phyloP scores from a whole-genome alignment of 139 green algal genomes.

The Choricystis sp. region DNA sequence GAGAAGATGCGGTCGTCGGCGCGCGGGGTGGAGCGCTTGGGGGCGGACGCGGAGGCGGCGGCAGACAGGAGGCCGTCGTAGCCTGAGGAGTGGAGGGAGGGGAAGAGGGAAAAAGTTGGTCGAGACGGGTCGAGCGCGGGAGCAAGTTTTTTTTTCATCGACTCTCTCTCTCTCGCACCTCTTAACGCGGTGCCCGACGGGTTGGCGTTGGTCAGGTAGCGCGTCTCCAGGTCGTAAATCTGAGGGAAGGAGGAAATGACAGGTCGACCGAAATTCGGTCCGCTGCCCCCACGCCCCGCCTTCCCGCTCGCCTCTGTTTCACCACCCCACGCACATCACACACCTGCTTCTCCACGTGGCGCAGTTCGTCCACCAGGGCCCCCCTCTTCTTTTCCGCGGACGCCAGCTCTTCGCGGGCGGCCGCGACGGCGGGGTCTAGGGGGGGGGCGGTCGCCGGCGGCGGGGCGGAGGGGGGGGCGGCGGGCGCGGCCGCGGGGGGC shows the following conservation, averaged over 20 bases:
- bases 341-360: not conserved
- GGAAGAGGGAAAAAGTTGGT: not conserved
- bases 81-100: constrained; percentile 9
- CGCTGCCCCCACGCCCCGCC: too few species aligned
- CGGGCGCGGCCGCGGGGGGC: too few species aligned
- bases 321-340: too few species aligned
- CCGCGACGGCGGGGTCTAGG: not conserved
- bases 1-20: constrained; percentile 37
- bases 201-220: constrained; percentile 37
- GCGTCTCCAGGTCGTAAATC: constrained; percentile 44
- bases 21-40: constrained; percentile 10
- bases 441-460: too few species aligned
- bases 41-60: not conserved
- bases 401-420: not conserved
- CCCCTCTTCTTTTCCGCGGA: not conserved
- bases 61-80: constrained; percentile 35
- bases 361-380: not conserved
- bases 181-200: constrained; percentile 38
- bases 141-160: constrained; percentile 1
- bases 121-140: not conserved
- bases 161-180: constrained; percentile 7
- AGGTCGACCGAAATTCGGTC: not conserved
- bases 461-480: not conserved
- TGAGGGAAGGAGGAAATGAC: constrained; percentile 20
- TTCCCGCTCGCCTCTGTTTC: not conserved